These are phyloP conservation scores for Mycena leptocephala DNA, from an alignment of 768 basidiomycete species.

Conservation along the genomic window DNA sequence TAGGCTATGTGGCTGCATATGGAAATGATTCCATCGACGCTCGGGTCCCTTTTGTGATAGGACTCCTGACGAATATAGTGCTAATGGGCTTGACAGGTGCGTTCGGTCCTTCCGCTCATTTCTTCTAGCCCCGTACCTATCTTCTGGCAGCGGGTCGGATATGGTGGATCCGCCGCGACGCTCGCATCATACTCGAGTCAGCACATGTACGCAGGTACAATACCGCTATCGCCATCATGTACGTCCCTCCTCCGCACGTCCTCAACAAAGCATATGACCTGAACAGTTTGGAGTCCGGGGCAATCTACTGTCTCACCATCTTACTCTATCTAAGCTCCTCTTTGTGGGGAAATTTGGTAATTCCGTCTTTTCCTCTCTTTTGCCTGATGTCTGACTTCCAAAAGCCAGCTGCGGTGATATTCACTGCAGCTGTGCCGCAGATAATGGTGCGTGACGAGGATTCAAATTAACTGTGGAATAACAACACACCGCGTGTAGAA, in stretches of 20 bases:
- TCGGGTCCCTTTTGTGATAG: neutral
- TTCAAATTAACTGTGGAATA: neutral
- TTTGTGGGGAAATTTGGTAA: neutral
- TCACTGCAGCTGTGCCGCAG: neutral
- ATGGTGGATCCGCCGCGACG: slow-evolving; percentile 9
- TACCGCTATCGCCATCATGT: slow-evolving; percentile 14
- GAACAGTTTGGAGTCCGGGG: slow-evolving; percentile 9
- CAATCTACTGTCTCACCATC: slow-evolving; percentile 9
- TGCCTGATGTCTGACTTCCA: neutral
- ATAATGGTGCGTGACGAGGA: neutral
- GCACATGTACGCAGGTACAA: neutral
- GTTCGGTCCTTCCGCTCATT: neutral
- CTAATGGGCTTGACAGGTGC: slow-evolving; percentile 6
- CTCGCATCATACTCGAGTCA: neutral
- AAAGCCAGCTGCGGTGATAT: neutral
- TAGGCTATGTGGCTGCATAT: neutral
- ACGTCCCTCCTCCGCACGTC: neutral
- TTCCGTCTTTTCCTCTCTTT: too few relatives aligned
- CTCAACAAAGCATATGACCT: neutral
- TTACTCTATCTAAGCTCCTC: neutral
- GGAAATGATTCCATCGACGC: neutral
- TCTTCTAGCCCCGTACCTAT: neutral
- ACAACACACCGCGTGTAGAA: neutral
- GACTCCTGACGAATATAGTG: neutral
- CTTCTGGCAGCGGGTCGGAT: slow-evolving; percentile 5